Base-by-base conservation (phyloP, 177 flowering plant genomes). In the Vitis hybrid region DNA sequence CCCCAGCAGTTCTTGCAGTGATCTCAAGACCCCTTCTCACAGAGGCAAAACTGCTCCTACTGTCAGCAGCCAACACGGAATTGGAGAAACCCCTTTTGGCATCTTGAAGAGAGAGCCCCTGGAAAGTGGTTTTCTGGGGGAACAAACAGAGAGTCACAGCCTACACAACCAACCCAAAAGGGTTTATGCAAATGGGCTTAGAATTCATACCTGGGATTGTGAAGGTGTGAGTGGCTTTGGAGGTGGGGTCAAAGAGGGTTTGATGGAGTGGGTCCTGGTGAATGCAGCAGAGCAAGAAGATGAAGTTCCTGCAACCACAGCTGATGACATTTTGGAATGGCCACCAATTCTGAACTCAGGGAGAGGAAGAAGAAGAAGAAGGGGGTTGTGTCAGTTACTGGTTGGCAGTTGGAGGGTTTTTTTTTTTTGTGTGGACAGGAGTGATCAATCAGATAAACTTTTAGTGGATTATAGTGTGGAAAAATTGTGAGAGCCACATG, bases 1-100 rank as follows among this genome's bases (percentile, higher is more conserved):
- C 88, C 4, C 88, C 90, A 46, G 97, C 85, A 21, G 91, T 83
- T 75, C 78, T 90, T 18, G 97, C 97, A 13, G 62, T 80, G 64
- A 92, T 75, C 75, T 83, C 82, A 70, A 90, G 75, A 11, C 79
- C 72, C 58, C 66, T 74, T 71, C 66, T 73, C 54, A 4, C 51
- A 54, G 5, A 51, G 11, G 15, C 54, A 19, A 65, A 60, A 60
- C 65, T 65, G 62, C 56, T 69, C 61, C 57, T 70, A 7, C 71
- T 76, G 56, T 72, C 76, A 40, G 70, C 72, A 12, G 72, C 58
- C 49, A 80, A 72, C 64, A 85, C 75, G 14, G 81, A 72, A 70
- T 58, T 73, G 52, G 82, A 73, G 48, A 79, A 50, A 30, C 77
- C 84, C 80, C 82, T 81, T 73, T 89, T 87, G 72, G 88, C 85